Conservation (phyloP, 148 eudicot species). For the Gaultheria prostrata region DNA sequence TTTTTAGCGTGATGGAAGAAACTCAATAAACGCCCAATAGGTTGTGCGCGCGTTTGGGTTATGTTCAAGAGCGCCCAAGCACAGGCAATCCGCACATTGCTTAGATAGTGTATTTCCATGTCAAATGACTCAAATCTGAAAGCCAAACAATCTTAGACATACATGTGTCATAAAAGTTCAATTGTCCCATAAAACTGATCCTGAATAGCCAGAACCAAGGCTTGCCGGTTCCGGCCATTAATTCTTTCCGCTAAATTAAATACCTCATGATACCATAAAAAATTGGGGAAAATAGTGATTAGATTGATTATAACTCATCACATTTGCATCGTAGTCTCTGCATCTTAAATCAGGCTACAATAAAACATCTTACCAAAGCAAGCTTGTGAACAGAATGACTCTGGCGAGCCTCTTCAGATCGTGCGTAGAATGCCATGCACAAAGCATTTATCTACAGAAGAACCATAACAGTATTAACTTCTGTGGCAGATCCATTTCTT, state of each 20-base stretch:
- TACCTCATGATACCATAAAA: neutral
- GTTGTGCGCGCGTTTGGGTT: no score
- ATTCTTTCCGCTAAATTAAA: neutral
- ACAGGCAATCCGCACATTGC: neutral
- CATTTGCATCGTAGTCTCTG: neutral
- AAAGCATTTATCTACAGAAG: constrained; percentile 84
- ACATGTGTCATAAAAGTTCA: neutral
- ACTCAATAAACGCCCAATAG: no score
- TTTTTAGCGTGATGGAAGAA: neutral
- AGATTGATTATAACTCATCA: neutral
- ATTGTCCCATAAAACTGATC: neutral
- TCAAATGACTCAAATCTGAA: neutral
- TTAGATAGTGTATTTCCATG: neutral
- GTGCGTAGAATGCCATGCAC: constrained; percentile 97
- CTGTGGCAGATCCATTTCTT: constrained; percentile 8
- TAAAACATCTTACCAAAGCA: constrained; percentile 59
- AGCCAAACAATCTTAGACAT: neutral
- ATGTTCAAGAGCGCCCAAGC: neutral
- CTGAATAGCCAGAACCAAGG: neutral
- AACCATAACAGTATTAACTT: constrained; percentile 15
- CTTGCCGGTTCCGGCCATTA: neutral
- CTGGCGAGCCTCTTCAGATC: constrained; percentile 97
- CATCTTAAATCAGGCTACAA: constrained; percentile 1
- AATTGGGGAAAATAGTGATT: neutral
- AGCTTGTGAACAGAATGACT: constrained; percentile 91